phyloP scores from a whole-genome alignment of 2,329 filamentous ascomycete species.

The Alternaria triticimaculans region DNA sequence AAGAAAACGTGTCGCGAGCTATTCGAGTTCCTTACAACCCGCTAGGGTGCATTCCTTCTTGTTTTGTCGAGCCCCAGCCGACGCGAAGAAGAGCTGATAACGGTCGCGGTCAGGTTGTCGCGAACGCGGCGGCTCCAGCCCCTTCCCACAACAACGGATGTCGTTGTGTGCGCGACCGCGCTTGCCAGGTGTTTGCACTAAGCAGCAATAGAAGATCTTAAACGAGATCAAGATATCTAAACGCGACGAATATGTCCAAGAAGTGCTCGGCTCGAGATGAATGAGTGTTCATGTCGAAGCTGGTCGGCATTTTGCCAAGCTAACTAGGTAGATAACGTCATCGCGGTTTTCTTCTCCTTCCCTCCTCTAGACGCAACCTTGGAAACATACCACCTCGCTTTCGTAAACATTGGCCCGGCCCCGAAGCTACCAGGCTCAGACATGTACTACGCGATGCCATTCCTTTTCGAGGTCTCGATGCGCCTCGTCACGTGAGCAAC shows the following conservation, averaged over 20 bases:
- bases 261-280: neutral
- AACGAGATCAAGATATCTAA: neutral
- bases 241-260: neutral
- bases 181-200: neutral
- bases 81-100: neutral
- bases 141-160: neutral
- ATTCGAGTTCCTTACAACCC: neutral
- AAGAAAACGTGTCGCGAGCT: neutral
- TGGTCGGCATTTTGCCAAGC: neutral
- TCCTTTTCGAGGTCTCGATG: neutral
- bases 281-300: neutral
- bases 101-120: neutral
- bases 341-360: neutral
- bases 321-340: neutral
- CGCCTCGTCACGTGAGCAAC: neutral
- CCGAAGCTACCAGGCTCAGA: neutral
- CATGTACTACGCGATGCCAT: neutral
- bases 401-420: neutral
- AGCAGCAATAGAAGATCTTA: neutral
- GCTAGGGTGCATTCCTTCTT: neutral
- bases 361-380: no score
- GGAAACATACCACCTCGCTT: neutral
- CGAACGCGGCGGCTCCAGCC: neutral
- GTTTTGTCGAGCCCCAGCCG: neutral
- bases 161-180: neutral